These are phyloP conservation scores for Aspergillus fumigatus DNA, from an alignment of 2,329 filamentous ascomycete species.

Conservation along the genomic window DNA sequence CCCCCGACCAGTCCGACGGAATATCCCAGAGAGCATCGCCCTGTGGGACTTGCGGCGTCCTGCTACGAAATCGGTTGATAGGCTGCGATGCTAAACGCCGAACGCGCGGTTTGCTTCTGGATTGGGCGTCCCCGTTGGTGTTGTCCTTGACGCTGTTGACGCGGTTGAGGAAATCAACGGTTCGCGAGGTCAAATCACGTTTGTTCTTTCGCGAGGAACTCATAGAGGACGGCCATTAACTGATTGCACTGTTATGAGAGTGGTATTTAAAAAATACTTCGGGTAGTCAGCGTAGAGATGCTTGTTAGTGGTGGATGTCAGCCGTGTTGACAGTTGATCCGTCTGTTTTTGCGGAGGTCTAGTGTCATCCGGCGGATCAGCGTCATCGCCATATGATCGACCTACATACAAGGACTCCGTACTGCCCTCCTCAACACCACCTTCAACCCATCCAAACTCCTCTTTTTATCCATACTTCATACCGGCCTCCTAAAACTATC, in stretches of 20 bases:
- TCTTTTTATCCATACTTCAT: neutral
- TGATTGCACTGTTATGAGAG: neutral
- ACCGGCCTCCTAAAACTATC: neutral
- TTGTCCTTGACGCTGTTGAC: constrained; percentile 18
- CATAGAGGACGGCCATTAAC: constrained; percentile 5
- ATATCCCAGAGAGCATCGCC: constrained; percentile 8
- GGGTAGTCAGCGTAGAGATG: neutral
- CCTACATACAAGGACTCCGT: neutral
- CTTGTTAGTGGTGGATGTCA: neutral
- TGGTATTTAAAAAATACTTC: neutral
- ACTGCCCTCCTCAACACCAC: neutral
- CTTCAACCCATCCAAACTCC: neutral
- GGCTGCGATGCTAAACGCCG: constrained; percentile 3
- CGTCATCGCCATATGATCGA: neutral
- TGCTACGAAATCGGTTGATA: neutral
- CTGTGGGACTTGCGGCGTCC: neutral
- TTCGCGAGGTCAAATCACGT: constrained; percentile 10
- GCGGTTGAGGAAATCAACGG: constrained; percentile 19
- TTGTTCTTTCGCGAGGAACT: constrained; percentile 10
- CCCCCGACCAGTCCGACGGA: constrained; percentile 4
- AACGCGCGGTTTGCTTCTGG: neutral
- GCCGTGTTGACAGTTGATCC: neutral
- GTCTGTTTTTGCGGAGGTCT: neutral
- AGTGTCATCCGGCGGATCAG: neutral
- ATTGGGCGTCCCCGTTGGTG: neutral